Conservation (phyloP, 2,329 filamentous ascomycete species). For the Endothia cerciana region DNA sequence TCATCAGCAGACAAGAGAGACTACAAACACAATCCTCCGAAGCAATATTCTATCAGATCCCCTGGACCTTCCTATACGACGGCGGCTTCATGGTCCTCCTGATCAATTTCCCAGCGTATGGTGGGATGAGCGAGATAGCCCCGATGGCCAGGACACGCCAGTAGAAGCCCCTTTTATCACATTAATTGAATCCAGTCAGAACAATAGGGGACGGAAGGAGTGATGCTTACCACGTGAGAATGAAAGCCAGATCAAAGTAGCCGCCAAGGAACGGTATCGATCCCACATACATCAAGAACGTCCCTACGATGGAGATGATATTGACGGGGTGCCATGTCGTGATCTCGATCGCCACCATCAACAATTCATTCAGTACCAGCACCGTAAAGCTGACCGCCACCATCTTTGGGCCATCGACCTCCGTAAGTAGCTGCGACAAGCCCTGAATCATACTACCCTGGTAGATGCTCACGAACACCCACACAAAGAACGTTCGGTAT, state of each 20-base stretch:
- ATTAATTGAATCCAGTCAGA: slow-evolving; percentile 29
- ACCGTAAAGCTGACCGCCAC: slow-evolving; percentile 91
- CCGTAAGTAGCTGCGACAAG: slow-evolving; percentile 85
- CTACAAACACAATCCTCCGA: slow-evolving; percentile 4
- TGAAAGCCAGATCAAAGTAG: slow-evolving; percentile 87
- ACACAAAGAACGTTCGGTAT: slow-evolving; percentile 94
- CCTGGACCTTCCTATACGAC: slow-evolving; percentile 91
- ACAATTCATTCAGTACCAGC: slow-evolving; percentile 88
- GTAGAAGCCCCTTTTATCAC: slow-evolving; percentile 68
- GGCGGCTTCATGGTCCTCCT: slow-evolving; percentile 85
- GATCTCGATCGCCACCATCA: slow-evolving; percentile 96
- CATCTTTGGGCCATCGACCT: slow-evolving; percentile 74
- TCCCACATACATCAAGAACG: slow-evolving; percentile 77
- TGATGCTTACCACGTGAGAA: slow-evolving; percentile 66
- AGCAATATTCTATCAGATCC: slow-evolving; percentile 48
- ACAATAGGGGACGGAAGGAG: background rate
- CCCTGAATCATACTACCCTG: slow-evolving; percentile 96
- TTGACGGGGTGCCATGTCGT: slow-evolving; percentile 97
- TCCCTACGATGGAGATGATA: slow-evolving; percentile 83
- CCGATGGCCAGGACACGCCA: slow-evolving; percentile 86
- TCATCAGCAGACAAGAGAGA: slow-evolving; percentile 18
- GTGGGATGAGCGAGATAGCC: slow-evolving; percentile 80
- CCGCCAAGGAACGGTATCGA: slow-evolving; percentile 82
- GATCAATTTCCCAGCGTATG: slow-evolving; percentile 85
- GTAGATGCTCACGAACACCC: slow-evolving; percentile 94